Evolutionary conservation across 805 yeast species (phyloP).

Genomic region (Sporopachydermia lactativora): DNA sequence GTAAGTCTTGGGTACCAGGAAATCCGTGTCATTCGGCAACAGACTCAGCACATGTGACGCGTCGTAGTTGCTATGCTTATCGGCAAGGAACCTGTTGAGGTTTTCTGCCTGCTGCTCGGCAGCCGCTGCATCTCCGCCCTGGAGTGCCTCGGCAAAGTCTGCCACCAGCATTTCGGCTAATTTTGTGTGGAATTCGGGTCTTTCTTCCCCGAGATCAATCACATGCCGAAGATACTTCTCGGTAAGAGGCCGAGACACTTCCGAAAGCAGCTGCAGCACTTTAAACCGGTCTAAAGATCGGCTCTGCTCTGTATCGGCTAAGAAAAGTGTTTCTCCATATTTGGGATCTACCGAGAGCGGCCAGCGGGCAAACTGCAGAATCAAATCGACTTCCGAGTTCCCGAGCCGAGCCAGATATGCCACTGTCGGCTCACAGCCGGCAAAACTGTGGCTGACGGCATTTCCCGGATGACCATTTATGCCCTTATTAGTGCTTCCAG

Average conservation of each 20-base stretch:
- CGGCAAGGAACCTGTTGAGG: no score
- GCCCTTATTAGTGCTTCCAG: neutral
- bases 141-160: no score
- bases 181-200: conserved; percentile 26
- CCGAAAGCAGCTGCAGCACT: conserved; percentile 38
- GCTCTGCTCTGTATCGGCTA: conserved; percentile 49
- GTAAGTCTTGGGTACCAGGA: conserved; percentile 35
- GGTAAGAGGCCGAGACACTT: conserved; percentile 18
- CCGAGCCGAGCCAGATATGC: conserved; percentile 45
- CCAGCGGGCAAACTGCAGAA: conserved; percentile 44
- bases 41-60: no score
- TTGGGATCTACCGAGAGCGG: conserved; percentile 26
- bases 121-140: no score
- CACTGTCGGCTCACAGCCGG: conserved; percentile 31
- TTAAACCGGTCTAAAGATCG: conserved; percentile 38
- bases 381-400: conserved; percentile 32
- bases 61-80: no score
- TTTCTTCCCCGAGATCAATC: conserved; percentile 25
- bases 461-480: neutral
- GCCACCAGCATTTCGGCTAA: conserved; percentile 35
- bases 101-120: no score
- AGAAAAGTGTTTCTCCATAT: conserved; percentile 38
- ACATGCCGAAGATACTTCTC: conserved; percentile 39
- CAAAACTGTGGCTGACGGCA: conserved; percentile 9
- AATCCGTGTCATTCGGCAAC: conserved; percentile 10